These are phyloP conservation scores for Trichoderma sp. DNA, from an alignment of 2,329 filamentous ascomycete genomes.

Conservation along the genomic window DNA sequence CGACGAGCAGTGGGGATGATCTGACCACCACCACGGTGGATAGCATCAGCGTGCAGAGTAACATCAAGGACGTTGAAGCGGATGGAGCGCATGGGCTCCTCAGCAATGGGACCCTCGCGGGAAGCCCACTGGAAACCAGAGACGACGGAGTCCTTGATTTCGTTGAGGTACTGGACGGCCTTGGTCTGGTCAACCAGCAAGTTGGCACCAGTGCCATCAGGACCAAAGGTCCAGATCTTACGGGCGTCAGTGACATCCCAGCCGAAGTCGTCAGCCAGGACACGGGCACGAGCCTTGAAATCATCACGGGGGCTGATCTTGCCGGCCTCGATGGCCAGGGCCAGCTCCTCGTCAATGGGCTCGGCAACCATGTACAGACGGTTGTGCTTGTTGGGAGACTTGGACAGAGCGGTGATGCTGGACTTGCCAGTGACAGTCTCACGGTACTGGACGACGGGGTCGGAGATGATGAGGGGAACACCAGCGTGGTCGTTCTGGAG, in stretches of 20 bases:
- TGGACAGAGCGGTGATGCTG: conserved; percentile 95
- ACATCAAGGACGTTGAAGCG: conserved; percentile 99
- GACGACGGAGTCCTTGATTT: conserved; percentile 99
- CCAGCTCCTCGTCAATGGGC: conserved; percentile 90
- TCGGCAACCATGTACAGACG: conserved; percentile 95
- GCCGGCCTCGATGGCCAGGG: conserved; percentile 85
- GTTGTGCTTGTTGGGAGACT: conserved; percentile 99
- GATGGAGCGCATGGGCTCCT: conserved; percentile 96
- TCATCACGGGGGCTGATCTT: conserved; percentile 95
- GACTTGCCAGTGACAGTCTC: conserved; percentile 87
- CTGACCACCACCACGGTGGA: conserved; percentile 99
- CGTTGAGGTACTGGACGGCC: conserved; percentile 99
- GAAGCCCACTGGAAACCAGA: conserved; percentile 99
- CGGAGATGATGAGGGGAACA: conserved; percentile 96
- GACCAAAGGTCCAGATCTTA: conserved; percentile 99
- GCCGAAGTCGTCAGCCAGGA: conserved; percentile 94
- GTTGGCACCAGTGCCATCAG: conserved; percentile 97
- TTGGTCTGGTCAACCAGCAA: conserved; percentile 99
- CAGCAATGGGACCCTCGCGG: conserved; percentile 93
- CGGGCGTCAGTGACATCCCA: conserved; percentile 99
- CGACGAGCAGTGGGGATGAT: conserved; percentile 97
- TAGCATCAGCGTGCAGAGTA: conserved; percentile 98
- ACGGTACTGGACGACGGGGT: conserved; percentile 98
- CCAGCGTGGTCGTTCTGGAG: conserved; percentile 98
- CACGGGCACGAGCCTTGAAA: conserved; percentile 96